Conservation (phyloP, 176 grass and related monocot genomes). For the Oryza nivara region DNA sequence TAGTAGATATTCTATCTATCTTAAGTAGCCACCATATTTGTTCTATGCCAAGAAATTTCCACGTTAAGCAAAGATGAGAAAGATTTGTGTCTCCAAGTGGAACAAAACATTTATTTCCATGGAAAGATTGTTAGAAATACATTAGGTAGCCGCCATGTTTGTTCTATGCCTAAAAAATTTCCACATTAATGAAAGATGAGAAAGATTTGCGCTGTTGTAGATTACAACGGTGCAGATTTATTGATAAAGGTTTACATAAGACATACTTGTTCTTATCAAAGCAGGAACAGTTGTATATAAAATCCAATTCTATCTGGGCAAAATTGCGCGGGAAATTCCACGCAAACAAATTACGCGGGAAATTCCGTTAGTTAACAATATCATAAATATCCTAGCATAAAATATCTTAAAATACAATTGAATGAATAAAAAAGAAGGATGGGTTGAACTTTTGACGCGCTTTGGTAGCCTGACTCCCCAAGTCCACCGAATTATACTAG, state of each 20-base stretch:
- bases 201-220: too few species aligned
- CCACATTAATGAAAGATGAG: too few species aligned
- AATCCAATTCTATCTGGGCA: not conserved
- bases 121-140: not conserved
- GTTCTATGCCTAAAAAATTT: too few species aligned
- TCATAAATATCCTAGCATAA: not conserved
- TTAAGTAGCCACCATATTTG: too few species aligned
- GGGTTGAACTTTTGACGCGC: constrained; percentile 25
- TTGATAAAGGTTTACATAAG: not conserved
- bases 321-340: not conserved
- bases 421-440: constrained; percentile 7
- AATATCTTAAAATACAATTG: not conserved
- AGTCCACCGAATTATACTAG: constrained; percentile 13
- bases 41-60: too few species aligned
- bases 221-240: not conserved
- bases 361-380: not conserved
- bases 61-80: too few species aligned
- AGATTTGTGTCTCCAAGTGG: too few species aligned
- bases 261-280: not conserved
- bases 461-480: constrained; percentile 35
- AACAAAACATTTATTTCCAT: not conserved
- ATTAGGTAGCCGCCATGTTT: too few species aligned
- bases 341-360: not conserved
- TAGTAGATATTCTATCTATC: too few species aligned
- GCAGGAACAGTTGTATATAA: not conserved